phyloP scores from a whole-genome alignment of 208 protist genomes.

The Trichomonas gallinae region DNA sequence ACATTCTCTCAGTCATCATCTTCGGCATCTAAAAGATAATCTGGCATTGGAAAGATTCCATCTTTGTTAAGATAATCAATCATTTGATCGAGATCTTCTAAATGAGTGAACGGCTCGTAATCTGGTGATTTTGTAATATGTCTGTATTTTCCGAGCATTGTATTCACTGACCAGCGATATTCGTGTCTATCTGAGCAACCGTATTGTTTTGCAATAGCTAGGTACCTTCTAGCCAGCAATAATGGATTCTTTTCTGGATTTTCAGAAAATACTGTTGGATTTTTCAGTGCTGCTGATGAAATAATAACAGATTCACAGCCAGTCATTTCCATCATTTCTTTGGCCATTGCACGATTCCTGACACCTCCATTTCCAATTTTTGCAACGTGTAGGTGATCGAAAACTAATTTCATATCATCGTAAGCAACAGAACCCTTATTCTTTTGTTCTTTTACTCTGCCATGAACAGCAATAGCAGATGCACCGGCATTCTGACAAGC shows the following conservation, averaged over 20 bases:
- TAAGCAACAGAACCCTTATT: not conserved
- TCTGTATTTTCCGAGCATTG: conserved; percentile 9
- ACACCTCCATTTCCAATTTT: conserved; percentile 15
- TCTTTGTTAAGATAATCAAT: not conserved
- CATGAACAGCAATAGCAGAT: not conserved
- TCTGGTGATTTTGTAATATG: not conserved
- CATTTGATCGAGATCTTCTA: not conserved
- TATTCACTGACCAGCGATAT: not conserved
- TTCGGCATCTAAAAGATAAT: not conserved
- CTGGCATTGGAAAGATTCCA: not conserved
- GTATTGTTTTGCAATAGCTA: not conserved
- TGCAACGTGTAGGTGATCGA: not conserved
- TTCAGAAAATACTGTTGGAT: not conserved
- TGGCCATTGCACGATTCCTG: not conserved
- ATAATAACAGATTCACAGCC: conserved; percentile 14
- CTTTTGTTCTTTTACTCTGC: not conserved
- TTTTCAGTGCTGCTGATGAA: not conserved
- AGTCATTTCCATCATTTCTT: not conserved
- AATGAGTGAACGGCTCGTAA: not conserved
- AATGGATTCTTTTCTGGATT: not conserved
- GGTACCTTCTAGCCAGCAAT: not conserved
- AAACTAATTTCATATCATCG: not conserved
- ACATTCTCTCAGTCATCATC: not conserved
- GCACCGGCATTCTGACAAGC: conserved; percentile 6
- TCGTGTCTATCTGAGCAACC: not conserved